A percentile compares a stretch with the other conserved stretches of the same genome.
Evolutionary conservation across 2,329 filamentous ascomycete species (phyloP).

Genomic region (Phialophora verrucosa): DNA sequence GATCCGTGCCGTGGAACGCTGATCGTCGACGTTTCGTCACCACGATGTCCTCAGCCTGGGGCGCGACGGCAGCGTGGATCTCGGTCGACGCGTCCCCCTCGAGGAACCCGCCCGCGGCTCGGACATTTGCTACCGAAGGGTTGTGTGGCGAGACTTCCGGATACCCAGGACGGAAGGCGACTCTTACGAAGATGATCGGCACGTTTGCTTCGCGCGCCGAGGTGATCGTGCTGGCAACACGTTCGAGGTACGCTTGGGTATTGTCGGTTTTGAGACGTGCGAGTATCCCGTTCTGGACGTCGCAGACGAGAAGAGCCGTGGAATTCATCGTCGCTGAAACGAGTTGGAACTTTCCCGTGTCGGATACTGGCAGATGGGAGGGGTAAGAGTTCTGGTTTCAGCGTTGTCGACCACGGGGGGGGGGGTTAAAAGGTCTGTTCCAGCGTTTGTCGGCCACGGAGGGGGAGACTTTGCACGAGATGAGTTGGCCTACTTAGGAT

Average conservation of each 20-base stretch:
- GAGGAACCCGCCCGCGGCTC: constrained; percentile 5
- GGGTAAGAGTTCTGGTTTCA: too few species aligned
- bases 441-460: too few species aligned
- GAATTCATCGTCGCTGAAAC: background rate
- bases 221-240: constrained; percentile 8
- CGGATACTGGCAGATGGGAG: background rate
- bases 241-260: constrained; percentile 10
- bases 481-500: background rate
- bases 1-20: constrained; percentile 20
- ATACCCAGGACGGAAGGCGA: constrained; percentile 11
- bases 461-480: background rate
- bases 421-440: too few species aligned
- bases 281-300: constrained; percentile 22
- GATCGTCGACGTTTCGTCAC: constrained; percentile 22
- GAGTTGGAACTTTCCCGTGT: background rate
- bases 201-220: background rate
- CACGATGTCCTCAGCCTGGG: background rate
- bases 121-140: background rate
- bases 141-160: constrained; percentile 17
- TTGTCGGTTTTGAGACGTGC: background rate
- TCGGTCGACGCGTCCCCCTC: constrained; percentile 11
- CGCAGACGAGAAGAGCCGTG: constrained; percentile 19
- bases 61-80: constrained; percentile 10
- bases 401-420: too few species aligned
- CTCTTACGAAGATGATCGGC: constrained; percentile 8